These are phyloP conservation scores for Jimgerdemannia flammicorona DNA, from an alignment of 192 early-diverging fungal species.

Conservation along the genomic window DNA sequence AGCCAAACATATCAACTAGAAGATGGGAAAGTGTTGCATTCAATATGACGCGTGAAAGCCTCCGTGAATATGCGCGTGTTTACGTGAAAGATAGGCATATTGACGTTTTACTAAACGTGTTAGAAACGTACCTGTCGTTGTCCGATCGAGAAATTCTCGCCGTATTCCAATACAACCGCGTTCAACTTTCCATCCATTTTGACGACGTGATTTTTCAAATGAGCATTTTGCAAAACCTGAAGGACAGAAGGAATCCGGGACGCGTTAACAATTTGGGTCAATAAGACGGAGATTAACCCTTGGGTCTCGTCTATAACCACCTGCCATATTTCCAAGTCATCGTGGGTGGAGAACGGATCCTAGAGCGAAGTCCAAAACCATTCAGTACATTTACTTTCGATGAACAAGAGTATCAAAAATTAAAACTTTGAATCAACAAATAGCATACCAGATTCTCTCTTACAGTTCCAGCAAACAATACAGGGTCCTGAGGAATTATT, in stretches of 20 bases:
- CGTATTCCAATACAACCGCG: conserved; percentile 67
- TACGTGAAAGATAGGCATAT: too few species aligned
- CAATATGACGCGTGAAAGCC: too few species aligned
- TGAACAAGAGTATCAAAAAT: too few species aligned
- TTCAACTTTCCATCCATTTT: conserved; percentile 62
- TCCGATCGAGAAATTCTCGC: conserved; percentile 82
- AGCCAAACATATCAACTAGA: conserved; percentile 54
- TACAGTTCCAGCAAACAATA: conserved; percentile 61
- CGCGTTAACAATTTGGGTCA: too few species aligned
- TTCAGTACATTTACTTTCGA: too few species aligned
- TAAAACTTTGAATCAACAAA: too few species aligned
- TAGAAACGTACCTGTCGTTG: conserved; percentile 65
- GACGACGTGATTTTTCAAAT: conserved; percentile 61
- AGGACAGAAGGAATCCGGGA: not conserved
- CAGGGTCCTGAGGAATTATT: conserved; percentile 79
- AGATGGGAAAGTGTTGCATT: not conserved
- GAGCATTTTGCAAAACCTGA: conserved; percentile 57
- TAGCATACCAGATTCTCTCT: conserved; percentile 45
- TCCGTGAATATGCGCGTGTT: too few species aligned
- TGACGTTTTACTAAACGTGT: too few species aligned
- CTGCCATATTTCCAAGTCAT: conserved; percentile 62
- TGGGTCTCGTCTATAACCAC: not conserved
- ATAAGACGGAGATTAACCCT: not conserved
- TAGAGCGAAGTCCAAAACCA: not conserved
- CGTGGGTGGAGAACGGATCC: conserved; percentile 45